Evolutionary conservation across 2,329 filamentous ascomycete genomes (phyloP), one percentile per base, ranked within the genome.

Genomic region (Diaporthe ilicicola): DNA sequence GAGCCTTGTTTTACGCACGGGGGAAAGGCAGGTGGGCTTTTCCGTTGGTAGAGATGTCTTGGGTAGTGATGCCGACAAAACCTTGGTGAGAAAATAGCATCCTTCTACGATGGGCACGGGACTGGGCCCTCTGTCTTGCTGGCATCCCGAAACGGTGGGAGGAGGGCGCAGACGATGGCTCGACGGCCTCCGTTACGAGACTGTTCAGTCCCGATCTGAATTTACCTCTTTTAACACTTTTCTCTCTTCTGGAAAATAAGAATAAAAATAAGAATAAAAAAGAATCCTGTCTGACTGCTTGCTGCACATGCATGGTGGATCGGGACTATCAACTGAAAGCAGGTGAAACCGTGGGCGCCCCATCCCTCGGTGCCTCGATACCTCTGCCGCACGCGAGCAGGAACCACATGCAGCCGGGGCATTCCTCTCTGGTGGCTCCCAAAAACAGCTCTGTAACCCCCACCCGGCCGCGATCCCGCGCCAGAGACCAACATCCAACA

Each of bases 391-490:
- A 56, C 37, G 65, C 64, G 50, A 55, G 65, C 65, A 48, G 39
- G 27, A 56, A 48, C 62, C 48, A 62, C 59, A 62, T 66, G 62
- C 62, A 51, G 48, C 61, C 50, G n/a, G n/a, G 29, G 7, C 48
- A 13, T 44, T 54, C 34, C 17, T 44, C 12, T 12, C n/a, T 13
- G 13, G 24, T 44, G 51, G 5, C 22, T 8, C 50, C 64, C 50
- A 67, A 54, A 55, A 67, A 50, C 64, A 67, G 53, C 51, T n/a
- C 34, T 67, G 37, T 54, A 39, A 55, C 64, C 50, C 64, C 64
- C 64, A 67, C 50, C 37, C 13, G 64, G 64, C 50, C 64, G 24
- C 22, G 15, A 55, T 46, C 34, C 50, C 34, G 50, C 50, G 17
- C 29, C 12, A n/a, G n/a, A n/a, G n/a, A n/a, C 37, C 32, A 55